Evolutionary conservation across 805 yeast species (phyloP), one percentile per base, ranked within the genome.

Genomic region (Dipodascus albidus): DNA sequence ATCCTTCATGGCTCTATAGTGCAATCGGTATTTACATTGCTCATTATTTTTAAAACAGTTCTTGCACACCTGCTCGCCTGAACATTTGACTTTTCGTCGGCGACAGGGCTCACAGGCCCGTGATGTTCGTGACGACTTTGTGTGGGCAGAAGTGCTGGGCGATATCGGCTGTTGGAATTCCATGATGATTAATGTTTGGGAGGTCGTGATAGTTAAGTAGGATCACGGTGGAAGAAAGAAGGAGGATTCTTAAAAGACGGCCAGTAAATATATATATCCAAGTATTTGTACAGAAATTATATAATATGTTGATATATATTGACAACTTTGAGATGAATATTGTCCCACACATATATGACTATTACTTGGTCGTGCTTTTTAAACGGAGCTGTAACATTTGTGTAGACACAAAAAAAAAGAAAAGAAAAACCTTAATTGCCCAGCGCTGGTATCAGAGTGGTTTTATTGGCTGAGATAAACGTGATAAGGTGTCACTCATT

Each of bases 81-180:
- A 53, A 50, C 58, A 55, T 44, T 55, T 55, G 50, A 55, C 58
- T 42, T 55, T 55, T 17, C 58, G 47, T 31, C 51, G 53, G 31
- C 58, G 38, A 41, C 58, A 55, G 23, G 50, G 50, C 23, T 53
- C 56, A 35, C 58, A 55, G 23, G 58, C 58, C 24, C 55, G 19
- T 14, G 57, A 55, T n/a, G 57, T 55, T 44, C 58, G 33, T 6
- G 33, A 27, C 11, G 33, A 6, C 11, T 27, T 27, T 27, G 33
- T 27, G 11, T 27, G 33, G 33, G 33, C 6, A 6, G 11, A 27
- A 6, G 33, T 6, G 11, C 9, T 27, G 6, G 33, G 33, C 33
- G 33, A 27, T 27, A 27, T 27, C 33, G 33, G 33, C 33, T n/a
- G 33, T 6, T 27, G 33, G 11, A n/a, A n/a, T n/a, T n/a, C n/a